These are phyloP conservation scores for Colletotrichum gloeosporioides DNA, from an alignment of 2,329 filamentous ascomycete species.

Conservation along the genomic window DNA sequence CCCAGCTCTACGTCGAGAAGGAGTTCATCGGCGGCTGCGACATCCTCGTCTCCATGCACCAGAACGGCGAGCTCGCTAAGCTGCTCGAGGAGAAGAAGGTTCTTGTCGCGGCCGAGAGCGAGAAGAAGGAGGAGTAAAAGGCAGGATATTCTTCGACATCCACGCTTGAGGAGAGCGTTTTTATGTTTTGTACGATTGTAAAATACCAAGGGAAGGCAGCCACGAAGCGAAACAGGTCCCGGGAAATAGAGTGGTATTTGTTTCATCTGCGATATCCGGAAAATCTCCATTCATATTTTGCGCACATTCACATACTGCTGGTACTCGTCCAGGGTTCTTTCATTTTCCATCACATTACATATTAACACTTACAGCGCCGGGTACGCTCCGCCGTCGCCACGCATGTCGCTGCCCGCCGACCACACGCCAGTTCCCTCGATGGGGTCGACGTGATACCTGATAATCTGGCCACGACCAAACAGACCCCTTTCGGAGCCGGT, in stretches of 20 bases:
- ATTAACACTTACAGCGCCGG: conserved; percentile 37
- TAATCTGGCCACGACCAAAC: conserved; percentile 90
- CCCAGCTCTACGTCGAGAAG: conserved; percentile 92
- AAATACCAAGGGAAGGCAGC: conserved; percentile 3
- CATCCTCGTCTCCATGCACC: conserved; percentile 96
- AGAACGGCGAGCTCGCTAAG: conserved; percentile 91
- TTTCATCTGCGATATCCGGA: background rate
- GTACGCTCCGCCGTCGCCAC: conserved; percentile 79
- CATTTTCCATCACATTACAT: background rate
- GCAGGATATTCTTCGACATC: background rate
- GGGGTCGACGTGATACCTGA: conserved; percentile 75
- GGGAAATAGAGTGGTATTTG: conserved; percentile 6
- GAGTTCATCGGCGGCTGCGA: conserved; percentile 99
- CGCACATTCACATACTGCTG: background rate
- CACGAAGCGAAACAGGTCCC: background rate
- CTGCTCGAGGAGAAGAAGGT: conserved; percentile 91
- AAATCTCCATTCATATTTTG: background rate
- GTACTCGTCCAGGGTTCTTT: background rate
- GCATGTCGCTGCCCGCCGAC: conserved; percentile 86
- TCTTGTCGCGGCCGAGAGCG: conserved; percentile 61
- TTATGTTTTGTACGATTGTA: conserved; percentile 17
- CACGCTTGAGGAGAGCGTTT: background rate
- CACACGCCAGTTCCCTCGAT: conserved; percentile 75
- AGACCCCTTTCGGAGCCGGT: conserved; percentile 67
- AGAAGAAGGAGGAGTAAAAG: conserved; percentile 38